Evolutionary conservation across 345 rosid species (phyloP).

Genomic region (Rhizophora apiculata): DNA sequence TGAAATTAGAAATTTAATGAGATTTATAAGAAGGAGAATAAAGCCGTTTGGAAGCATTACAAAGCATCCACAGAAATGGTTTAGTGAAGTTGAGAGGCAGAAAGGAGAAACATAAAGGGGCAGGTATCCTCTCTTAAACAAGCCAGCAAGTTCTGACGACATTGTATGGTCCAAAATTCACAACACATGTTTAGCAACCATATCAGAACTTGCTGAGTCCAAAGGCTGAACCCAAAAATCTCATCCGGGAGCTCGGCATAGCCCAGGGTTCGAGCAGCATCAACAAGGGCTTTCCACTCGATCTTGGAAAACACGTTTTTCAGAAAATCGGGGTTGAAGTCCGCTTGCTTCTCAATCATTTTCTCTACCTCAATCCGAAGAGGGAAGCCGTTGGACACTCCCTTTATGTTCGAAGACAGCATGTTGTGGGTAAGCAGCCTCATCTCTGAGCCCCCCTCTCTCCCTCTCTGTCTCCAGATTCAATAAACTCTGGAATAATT

Average conservation of each 20-base stretch:
- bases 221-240: not conserved
- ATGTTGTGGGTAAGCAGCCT: conserved; percentile 84
- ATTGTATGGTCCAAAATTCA: too few relatives aligned
- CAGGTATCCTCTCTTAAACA: too few relatives aligned
- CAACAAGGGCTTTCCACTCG: conserved; percentile 76
- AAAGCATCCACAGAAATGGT: too few relatives aligned
- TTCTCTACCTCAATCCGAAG: conserved; percentile 61
- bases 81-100: too few relatives aligned
- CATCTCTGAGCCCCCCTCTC: conserved; percentile 25
- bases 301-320: conserved; percentile 63
- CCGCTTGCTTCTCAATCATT: conserved; percentile 59
- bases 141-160: too few relatives aligned
- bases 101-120: too few relatives aligned
- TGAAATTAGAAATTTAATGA: too few relatives aligned
- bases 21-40: too few relatives aligned
- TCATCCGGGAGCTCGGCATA: conserved; percentile 63
- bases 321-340: conserved; percentile 71
- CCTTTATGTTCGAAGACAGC: conserved; percentile 85
- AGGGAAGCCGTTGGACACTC: conserved; percentile 77
- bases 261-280: conserved; percentile 64
- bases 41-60: too few relatives aligned
- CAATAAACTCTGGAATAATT: too few relatives aligned
- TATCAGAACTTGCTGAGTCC: too few relatives aligned
- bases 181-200: too few relatives aligned
- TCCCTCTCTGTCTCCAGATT: not conserved